Conservation (phyloP, 345 rosid species). For the Sisymbrium altissimum region DNA sequence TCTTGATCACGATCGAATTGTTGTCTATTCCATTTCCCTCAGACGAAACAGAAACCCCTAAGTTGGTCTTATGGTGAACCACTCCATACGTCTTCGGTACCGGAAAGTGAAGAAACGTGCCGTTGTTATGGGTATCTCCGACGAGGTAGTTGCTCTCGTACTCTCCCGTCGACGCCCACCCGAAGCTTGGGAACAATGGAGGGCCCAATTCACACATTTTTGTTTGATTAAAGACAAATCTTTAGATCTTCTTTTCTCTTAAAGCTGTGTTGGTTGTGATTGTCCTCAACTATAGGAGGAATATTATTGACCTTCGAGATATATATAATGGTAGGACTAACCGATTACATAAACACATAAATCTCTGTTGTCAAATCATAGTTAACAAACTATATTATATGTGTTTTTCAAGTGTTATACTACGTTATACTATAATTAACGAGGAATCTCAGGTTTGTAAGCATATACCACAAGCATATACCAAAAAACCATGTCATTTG, state of each 20-base stretch:
- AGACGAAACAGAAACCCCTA: constrained; percentile 20
- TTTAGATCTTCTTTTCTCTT: background rate
- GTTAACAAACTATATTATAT: background rate
- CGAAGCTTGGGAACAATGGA: constrained; percentile 27
- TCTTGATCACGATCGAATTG: constrained; percentile 35
- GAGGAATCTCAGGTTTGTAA: background rate
- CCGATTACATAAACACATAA: background rate
- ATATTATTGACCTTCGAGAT: background rate
- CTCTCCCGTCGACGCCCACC: constrained; percentile 24
- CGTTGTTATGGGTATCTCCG: constrained; percentile 14
- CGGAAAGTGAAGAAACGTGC: constrained; percentile 30
- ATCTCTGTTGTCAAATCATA: background rate
- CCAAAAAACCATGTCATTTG: background rate
- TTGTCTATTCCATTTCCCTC: constrained; percentile 17
- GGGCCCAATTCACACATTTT: constrained; percentile 32
- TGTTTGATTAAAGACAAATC: background rate
- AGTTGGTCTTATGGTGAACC: background rate
- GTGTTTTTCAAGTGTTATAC: background rate
- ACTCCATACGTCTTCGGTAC: constrained; percentile 18
- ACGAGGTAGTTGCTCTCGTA: constrained; percentile 18
- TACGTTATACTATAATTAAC: background rate
- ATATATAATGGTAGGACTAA: background rate
- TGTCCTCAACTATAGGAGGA: background rate
- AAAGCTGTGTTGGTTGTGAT: background rate
- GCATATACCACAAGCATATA: background rate